Evolutionary conservation across 139 green algal species (phyloP).

Genomic region (Astrephomene gubernaculifera): DNA sequence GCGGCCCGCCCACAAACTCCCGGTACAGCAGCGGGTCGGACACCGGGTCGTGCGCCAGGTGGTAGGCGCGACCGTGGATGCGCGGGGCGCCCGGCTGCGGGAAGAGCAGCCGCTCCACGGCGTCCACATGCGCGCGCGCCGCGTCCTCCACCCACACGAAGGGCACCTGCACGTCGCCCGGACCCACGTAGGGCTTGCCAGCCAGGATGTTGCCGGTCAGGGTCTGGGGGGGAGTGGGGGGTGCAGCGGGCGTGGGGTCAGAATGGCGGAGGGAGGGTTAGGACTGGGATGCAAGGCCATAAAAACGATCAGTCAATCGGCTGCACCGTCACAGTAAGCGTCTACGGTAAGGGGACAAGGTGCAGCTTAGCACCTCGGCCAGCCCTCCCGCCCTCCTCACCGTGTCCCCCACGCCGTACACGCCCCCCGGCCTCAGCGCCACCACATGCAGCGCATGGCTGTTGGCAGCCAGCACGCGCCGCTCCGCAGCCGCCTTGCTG

Average conservation of each 20-base stretch:
- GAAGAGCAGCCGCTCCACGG: constrained; percentile 7
- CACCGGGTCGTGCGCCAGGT: constrained; percentile 25
- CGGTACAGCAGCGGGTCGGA: constrained; percentile 1
- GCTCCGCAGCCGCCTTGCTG: constrained; percentile 34
- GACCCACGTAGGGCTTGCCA: neutral
- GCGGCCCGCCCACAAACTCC: constrained; percentile 1
- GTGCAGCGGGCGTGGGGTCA: too few relatives aligned
- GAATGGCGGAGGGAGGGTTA: too few relatives aligned
- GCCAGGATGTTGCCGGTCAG: neutral
- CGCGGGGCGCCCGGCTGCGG: neutral
- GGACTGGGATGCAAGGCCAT: too few relatives aligned
- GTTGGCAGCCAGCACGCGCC: constrained; percentile 35
- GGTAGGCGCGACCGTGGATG: constrained; percentile 31
- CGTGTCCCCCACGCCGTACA: constrained; percentile 17
- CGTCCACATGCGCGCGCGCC: constrained; percentile 24
- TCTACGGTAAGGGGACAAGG: too few relatives aligned
- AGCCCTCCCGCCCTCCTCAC: too few relatives aligned
- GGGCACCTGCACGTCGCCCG: neutral
- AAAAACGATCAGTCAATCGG: too few relatives aligned
- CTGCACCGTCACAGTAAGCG: too few relatives aligned
- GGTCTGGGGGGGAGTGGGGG: neutral
- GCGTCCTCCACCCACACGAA: constrained; percentile 41
- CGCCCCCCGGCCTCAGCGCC: constrained; percentile 28
- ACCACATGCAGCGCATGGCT: constrained; percentile 30
- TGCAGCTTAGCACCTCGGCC: too few relatives aligned